Conservation (phyloP, 306 rosid genomes). For the Purshia tridentata region DNA sequence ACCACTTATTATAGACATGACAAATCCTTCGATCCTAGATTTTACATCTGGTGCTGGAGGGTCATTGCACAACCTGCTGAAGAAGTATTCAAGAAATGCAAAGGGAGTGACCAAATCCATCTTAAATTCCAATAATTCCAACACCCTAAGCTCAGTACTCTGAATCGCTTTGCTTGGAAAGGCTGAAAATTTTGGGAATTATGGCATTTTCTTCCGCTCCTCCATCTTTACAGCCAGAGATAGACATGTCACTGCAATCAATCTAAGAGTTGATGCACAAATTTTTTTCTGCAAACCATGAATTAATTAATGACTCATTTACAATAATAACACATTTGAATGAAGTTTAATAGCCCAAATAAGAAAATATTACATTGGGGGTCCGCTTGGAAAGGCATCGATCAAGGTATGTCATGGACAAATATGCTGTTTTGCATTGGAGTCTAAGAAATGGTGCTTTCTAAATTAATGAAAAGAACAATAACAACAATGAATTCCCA, state of each 20-base stretch:
- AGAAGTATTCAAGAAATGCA: conserved; percentile 62
- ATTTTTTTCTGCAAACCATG: not conserved
- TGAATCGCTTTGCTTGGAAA: conserved; percentile 50
- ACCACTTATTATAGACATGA: conserved; percentile 59
- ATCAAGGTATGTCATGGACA: not conserved
- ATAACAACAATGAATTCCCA: no score
- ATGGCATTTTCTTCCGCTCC: conserved; percentile 50
- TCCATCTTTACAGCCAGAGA: conserved; percentile 84
- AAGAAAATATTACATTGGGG: not conserved
- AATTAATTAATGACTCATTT: no score
- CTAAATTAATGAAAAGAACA: no score
- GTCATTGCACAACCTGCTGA: conserved; percentile 43
- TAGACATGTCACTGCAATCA: conserved; percentile 72
- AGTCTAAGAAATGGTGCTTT: no score
- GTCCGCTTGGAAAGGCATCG: not conserved
- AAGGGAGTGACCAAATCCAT: conserved; percentile 66
- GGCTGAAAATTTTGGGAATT: conserved; percentile 44
- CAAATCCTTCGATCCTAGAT: conserved; percentile 39
- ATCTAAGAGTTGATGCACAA: conserved; percentile 29
- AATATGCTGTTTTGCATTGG: no score
- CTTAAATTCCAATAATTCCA: conserved; percentile 67
- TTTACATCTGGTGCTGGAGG: conserved; percentile 33
- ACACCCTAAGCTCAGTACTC: conserved; percentile 79
- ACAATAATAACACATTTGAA: not conserved
- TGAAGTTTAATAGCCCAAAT: no score